A percentile compares a stretch with the other conserved stretches of the same genome.
These are phyloP conservation scores for Nemania sp. DNA, from an alignment of 2,329 filamentous ascomycete genomes.

Conservation along the genomic window DNA sequence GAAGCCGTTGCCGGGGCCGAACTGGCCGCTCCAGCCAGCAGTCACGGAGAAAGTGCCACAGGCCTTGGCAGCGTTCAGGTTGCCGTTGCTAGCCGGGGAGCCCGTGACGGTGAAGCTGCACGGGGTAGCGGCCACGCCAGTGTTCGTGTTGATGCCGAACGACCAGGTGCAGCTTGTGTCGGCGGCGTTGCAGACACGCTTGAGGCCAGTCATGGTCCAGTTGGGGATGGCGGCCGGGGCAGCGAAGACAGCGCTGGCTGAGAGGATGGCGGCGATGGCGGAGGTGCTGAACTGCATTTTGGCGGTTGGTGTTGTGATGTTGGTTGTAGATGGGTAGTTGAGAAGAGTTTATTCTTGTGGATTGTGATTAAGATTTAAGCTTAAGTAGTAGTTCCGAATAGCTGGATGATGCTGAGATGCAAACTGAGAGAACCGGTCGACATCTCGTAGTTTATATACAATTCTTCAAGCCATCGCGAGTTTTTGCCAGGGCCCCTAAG, in stretches of 20 bases:
- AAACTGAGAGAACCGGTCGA: constrained; percentile 7
- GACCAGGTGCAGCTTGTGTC: constrained; percentile 57
- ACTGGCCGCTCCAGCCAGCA: constrained; percentile 67
- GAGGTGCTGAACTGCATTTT: constrained; percentile 54
- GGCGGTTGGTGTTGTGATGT: constrained; percentile 17
- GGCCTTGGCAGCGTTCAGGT: constrained; percentile 50
- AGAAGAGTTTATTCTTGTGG: not conserved
- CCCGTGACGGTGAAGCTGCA: constrained; percentile 56
- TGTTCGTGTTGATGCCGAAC: constrained; percentile 56
- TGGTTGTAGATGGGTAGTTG: constrained; percentile 15
- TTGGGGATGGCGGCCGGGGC: constrained; percentile 49
- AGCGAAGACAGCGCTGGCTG: constrained; percentile 44
- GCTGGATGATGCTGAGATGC: constrained; percentile 32
- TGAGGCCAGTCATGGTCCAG: constrained; percentile 56
- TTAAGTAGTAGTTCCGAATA: constrained; percentile 11
- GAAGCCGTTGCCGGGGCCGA: constrained; percentile 65
- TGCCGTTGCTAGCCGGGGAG: constrained; percentile 54
- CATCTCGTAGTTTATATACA: constrained; percentile 31
- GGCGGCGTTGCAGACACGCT: constrained; percentile 54
- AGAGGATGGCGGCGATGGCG: constrained; percentile 47
- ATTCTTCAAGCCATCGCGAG: constrained; percentile 8
- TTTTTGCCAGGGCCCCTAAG: constrained; percentile 9
- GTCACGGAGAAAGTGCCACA: constrained; percentile 66
- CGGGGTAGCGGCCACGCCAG: constrained; percentile 47
- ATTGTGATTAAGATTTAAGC: constrained; percentile 4